Evolutionary conservation across 2,329 filamentous ascomycete species (phyloP), one percentile per base, ranked within the genome.

Genomic region (Aspergillus puulaauensis): DNA sequence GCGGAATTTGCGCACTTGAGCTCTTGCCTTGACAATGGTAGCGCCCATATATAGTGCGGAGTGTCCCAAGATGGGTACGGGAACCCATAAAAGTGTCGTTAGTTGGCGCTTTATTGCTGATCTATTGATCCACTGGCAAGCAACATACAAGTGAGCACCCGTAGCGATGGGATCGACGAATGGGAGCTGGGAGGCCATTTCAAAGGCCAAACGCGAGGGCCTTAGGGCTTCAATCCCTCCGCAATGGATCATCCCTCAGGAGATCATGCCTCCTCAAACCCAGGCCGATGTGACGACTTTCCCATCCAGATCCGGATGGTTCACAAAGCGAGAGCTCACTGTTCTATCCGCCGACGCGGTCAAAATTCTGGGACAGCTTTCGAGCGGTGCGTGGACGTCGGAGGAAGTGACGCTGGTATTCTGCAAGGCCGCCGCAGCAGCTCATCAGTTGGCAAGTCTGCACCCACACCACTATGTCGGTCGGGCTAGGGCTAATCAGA

Each of bases 271-370:
- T 2, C 76, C 81, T 1, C 77, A 78, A 0, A 75, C 78, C 33
- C 80, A 84, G 64, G 73, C 81, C 46, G 80, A 88, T 65, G 82
- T 89, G 15, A 83, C 81, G 0, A 64, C 64, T 3, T 87, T 85
- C 72, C 84, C 86, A 2, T 49, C 19, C 15, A 37, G 66, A 66
- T 88, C 84, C 1, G 84, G 84, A 2, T 86, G 85, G 79, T 86
- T 89, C 61, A 84, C 76, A 4, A 39, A 59, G 7, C 62, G 71
- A 14, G 83, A 85, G 61, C 64, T 84, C 65, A 76, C 80, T 19
- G 83, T 84, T 40, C 81, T 82, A 11, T 66, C 75, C 31, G 68
- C 69, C 0, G 59, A 70, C 45, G 74, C 73, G 3, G 62, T 66
- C 7, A 63, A 66, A 9, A 74, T 75, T 37, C 60, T 76, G 1